Percentiles rank a stretch among this genome's conserved stretches.
Evolutionary conservation across 2,329 filamentous ascomycete species (phyloP).

Genomic region (Hypoxylon sp.): DNA sequence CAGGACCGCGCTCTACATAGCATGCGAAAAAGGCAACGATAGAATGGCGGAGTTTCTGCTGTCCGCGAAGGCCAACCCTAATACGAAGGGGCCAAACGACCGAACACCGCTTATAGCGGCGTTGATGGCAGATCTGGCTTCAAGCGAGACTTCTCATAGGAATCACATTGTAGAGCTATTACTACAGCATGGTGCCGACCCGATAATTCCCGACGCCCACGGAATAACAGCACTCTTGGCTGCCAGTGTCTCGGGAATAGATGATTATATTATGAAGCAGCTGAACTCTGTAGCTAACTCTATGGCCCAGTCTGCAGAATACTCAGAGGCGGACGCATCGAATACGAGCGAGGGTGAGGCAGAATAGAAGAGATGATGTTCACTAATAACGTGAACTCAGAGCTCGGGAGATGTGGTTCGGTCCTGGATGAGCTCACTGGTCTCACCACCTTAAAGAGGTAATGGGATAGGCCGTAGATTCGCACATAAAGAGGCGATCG

Average conservation of each 20-base stretch:
- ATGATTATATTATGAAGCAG: neutral
- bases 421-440: conserved; percentile 1
- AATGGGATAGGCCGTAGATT: neutral
- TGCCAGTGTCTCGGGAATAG: neutral
- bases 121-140: neutral
- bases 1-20: neutral
- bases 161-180: neutral
- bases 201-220: neutral
- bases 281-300: neutral
- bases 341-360: neutral
- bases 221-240: neutral
- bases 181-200: neutral
- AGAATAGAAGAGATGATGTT: neutral
- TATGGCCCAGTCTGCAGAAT: too few species aligned
- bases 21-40: neutral
- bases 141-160: neutral
- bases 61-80: neutral
- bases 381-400: neutral
- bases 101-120: neutral
- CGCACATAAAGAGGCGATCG: neutral
- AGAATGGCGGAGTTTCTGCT: neutral
- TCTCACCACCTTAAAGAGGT: neutral
- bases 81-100: neutral
- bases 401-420: neutral
- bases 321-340: neutral